Evolutionary conservation across 2,329 filamentous ascomycete genomes (phyloP).

Genomic region (Alternaria rosae): DNA sequence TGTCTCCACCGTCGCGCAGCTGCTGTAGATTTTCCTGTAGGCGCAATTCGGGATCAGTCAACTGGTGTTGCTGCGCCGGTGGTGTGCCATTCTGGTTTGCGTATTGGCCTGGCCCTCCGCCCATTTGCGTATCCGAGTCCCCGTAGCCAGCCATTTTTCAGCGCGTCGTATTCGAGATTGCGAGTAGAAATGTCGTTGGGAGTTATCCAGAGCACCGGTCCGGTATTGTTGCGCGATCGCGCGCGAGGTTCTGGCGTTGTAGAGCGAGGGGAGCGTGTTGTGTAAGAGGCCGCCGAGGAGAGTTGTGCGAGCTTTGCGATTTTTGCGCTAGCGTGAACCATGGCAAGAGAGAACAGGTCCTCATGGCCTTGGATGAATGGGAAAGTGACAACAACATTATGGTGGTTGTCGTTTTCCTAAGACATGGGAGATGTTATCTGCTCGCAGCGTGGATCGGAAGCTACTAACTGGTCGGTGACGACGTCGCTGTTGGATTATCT

Average conservation of each 20-base stretch:
- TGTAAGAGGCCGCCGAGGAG: constrained; percentile 32
- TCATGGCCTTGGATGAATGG: constrained; percentile 2
- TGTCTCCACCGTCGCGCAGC: constrained; percentile 40
- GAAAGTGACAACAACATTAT: constrained; percentile 22
- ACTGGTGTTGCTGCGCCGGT: constrained; percentile 41
- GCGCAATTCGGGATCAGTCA: constrained; percentile 43
- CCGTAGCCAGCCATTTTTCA: constrained; percentile 43
- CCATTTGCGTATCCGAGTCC: constrained; percentile 45
- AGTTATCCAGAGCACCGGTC: constrained; percentile 1
- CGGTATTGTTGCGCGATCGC: constrained; percentile 24
- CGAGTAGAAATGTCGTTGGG: not conserved
- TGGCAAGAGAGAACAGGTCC: constrained; percentile 17
- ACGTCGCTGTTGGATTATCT: constrained; percentile 42
- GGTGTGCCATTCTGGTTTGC: constrained; percentile 46
- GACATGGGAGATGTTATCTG: constrained; percentile 7
- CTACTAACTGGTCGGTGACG: constrained; percentile 14
- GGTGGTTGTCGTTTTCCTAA: constrained; percentile 13
- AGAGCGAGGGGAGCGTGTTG: constrained; percentile 29
- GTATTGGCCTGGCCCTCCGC: constrained; percentile 44
- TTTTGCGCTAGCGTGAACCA: constrained; percentile 43
- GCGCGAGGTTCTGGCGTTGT: constrained; percentile 29
- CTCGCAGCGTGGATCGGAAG: constrained; percentile 19
- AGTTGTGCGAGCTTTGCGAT: constrained; percentile 43
- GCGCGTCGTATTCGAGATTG: constrained; percentile 24
- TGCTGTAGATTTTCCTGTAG: constrained; percentile 48